A percentile compares a stretch with the other conserved stretches of the same genome.
Conservation (phyloP, 257 asterid genomes). For the Rubia yunnanensis region DNA sequence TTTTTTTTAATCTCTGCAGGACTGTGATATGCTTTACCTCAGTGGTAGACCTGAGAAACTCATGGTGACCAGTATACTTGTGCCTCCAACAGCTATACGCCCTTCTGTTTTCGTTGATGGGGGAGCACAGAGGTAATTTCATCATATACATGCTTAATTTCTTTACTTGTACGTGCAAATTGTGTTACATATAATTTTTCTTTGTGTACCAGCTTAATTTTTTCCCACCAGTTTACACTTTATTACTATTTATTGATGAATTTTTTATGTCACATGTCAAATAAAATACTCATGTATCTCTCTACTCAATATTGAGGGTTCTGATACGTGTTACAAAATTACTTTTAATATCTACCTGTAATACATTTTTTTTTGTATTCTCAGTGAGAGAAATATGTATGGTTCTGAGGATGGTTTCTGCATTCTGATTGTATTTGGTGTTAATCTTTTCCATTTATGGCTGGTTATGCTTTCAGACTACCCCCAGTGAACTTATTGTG, state of each 20-base stretch:
- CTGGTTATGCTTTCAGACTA: not conserved
- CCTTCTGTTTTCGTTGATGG: slow-evolving; percentile 95
- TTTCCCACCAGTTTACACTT: not conserved
- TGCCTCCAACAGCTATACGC: slow-evolving; percentile 84
- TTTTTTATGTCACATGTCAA: not conserved
- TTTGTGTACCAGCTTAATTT: no score
- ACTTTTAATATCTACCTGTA: not conserved
- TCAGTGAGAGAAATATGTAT: not conserved
- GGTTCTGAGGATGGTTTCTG: not conserved
- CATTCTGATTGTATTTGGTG: not conserved
- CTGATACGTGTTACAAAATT: not conserved
- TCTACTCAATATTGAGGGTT: not conserved
- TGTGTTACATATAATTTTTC: slow-evolving; percentile 4
- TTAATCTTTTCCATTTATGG: not conserved
- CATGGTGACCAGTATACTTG: slow-evolving; percentile 61
- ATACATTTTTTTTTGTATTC: no score
- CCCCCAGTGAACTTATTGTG: not conserved
- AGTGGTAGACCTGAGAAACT: slow-evolving; percentile 85
- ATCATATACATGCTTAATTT: slow-evolving; percentile 1
- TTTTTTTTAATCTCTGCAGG: slow-evolving; percentile 35
- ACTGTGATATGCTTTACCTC: slow-evolving; percentile 81
- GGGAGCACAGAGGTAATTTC: slow-evolving; percentile 60
- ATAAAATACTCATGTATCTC: not conserved
- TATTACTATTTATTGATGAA: not conserved
- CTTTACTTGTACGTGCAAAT: not conserved